Evolutionary conservation across 2,329 filamentous ascomycete species (phyloP), one percentile per base, ranked within the genome.

Genomic region (Ophiosphaerella herpotricha): DNA sequence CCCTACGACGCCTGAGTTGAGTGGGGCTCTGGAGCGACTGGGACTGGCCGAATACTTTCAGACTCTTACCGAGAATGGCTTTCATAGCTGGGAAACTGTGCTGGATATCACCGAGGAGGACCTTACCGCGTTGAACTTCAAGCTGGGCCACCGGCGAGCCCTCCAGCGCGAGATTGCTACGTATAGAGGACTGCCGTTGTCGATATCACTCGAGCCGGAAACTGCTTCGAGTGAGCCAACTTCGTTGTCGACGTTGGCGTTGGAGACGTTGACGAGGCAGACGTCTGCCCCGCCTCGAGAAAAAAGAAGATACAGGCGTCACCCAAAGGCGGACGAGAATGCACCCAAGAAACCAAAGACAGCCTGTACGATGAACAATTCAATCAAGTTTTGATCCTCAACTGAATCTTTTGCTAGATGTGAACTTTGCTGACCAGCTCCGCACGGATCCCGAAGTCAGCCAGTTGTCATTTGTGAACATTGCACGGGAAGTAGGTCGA

Each of bases 301-400:
- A 50, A 72, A 75, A 60, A 59, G 72, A 43, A 58, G 67, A 42
- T 75, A 75, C 54, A 57, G 72, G 21, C 64, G 72, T 12, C 73
- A 74, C 48, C 72, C 73, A 7, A 58, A 66, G 6, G 60, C 71
- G 9, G 73, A 75, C 44, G 42, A 43, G 31, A 66, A 73, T 49
- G 73, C 73, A 14, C 73, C 73, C 11, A 73, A 72, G 53, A 73
- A 74, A 43, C 73, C 73, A 26, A 74, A 75, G 43, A 75, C 72
- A 31, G 73, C 70, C 7, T 75, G 70, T 73, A 66, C 32, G 65
- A 48, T 43, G 18, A 24, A 21, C 42, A 44, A 9, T 47, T 29
- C 23, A 3, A 5, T 6, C 24, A n/a, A 12, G 32, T 2, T 29
- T 11, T 43, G 7, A 31, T 21, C 18, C 16, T 41, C 41, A 14